Base-by-base conservation (phyloP, 1,284 basidiomycete species). In the Ceratobasidium sp. region DNA sequence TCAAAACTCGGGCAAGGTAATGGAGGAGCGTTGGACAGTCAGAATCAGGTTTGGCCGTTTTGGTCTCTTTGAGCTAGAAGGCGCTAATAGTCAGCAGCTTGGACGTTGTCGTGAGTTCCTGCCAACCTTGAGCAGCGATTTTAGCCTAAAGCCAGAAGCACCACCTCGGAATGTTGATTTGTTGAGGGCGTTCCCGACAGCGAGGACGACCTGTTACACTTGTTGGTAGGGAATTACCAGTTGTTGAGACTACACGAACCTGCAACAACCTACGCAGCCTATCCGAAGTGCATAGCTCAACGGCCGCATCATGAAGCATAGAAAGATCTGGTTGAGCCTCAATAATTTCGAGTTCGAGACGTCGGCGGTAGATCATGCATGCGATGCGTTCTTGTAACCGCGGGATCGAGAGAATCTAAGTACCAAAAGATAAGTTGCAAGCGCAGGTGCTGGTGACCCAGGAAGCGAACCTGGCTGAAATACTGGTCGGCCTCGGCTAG, bases 21-120 rank as follows among this genome's bases (percentile, higher is more conserved):
- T 98, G 95, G 31, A 98, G 84, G 29, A 98, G 84, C 0, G 93
- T 96, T 0, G 94, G 93, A 78, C 93, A 96, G 1, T 88, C 88
- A 0, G 87, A 72, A 0, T 87, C 86, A 0, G 88, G 87, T 74
- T 88, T 89, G 0, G 88, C 88, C 0, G 93, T 92, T 82, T 89
- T 93, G 0, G 92, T 96, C 78, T 97, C 95, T 79, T 89, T 91
- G 82, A 96, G 82, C 94, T 95, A 53, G 22, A 54, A 76, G 6
- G 31, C 31, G 31, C 31, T 34, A 22, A 74, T 61, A 22, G 75
- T 61, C 58, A 76, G 74, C 51, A 49, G 66, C 27, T 39, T 41
- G 49, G 9, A 54, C 14, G 2, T 13, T 27, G 4, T 39, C 29
- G 46, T 63, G 2, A 53, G 39, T 14, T 48, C 13, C 61, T 37